phyloP scores from a whole-genome alignment of 805 yeast genomes.

The Hanseniaspora valbyensis region DNA sequence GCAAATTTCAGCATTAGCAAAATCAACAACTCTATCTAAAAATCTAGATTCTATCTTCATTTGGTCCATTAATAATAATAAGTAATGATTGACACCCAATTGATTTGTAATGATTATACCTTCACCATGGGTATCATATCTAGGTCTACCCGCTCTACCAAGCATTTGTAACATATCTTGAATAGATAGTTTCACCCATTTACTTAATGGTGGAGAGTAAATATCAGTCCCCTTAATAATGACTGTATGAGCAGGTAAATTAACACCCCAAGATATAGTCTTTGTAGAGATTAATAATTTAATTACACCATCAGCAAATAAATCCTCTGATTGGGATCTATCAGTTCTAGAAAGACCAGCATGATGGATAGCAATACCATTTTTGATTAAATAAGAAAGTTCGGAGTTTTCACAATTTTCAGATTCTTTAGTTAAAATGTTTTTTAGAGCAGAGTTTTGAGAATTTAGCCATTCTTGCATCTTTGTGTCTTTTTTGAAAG shows the following conservation, averaged over 20 bases:
- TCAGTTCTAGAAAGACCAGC: slow-evolving; percentile 73
- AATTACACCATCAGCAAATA: slow-evolving; percentile 80
- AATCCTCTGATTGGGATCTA: slow-evolving; percentile 67
- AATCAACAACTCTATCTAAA: slow-evolving; percentile 58
- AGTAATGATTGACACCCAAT: slow-evolving; percentile 72
- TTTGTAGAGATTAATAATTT: slow-evolving; percentile 82
- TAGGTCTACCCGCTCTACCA: slow-evolving; percentile 97
- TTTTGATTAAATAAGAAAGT: slow-evolving; percentile 47
- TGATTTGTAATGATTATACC: slow-evolving; percentile 87
- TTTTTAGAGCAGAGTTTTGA: slow-evolving; percentile 46
- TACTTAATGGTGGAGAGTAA: slow-evolving; percentile 80
- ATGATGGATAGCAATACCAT: slow-evolving; percentile 83
- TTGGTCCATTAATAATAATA: slow-evolving; percentile 84
- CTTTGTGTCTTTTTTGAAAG: slow-evolving; percentile 46
- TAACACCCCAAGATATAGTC: slow-evolving; percentile 95
- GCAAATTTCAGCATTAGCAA: slow-evolving; percentile 76
- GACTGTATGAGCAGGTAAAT: slow-evolving; percentile 89
- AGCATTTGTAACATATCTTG: slow-evolving; percentile 93
- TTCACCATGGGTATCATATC: slow-evolving; percentile 84
- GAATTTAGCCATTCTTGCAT: slow-evolving; percentile 36
- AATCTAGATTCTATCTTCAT: slow-evolving; percentile 86
- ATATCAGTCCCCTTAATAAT: slow-evolving; percentile 88
- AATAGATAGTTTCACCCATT: slow-evolving; percentile 85
- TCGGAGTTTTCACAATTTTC: slow-evolving; percentile 43
- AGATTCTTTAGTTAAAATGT: slow-evolving; percentile 54